Percentiles rank a stretch among this genome's conserved stretches.
These are phyloP conservation scores for Calonectria pseudoturangicola DNA, from an alignment of 2,329 filamentous ascomycete species.

Conservation along the genomic window DNA sequence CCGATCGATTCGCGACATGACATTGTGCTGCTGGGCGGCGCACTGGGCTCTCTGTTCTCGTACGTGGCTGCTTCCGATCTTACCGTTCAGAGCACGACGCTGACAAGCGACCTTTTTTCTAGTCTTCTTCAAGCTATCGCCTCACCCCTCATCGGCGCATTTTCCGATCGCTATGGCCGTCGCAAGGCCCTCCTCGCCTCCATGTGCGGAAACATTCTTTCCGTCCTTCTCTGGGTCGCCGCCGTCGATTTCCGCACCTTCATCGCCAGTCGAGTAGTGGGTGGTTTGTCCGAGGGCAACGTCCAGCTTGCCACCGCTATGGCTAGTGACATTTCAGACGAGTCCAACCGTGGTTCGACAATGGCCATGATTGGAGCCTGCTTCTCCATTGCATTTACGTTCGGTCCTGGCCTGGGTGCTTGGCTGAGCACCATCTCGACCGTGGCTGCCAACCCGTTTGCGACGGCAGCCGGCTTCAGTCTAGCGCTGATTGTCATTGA, in stretches of 20 bases:
- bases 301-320: constrained; percentile 97
- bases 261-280: constrained; percentile 92
- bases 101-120: constrained; percentile 30
- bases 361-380: constrained; percentile 98
- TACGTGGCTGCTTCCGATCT: constrained; percentile 55
- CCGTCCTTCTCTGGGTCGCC: constrained; percentile 94
- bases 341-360: constrained; percentile 87
- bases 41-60: constrained; percentile 93
- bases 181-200: constrained; percentile 90
- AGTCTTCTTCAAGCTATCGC: constrained; percentile 93
- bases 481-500: constrained; percentile 89
- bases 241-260: constrained; percentile 98
- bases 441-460: constrained; percentile 93
- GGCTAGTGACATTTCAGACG: constrained; percentile 95
- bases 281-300: constrained; percentile 96
- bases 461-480: constrained; percentile 91
- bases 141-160: constrained; percentile 90
- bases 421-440: constrained; percentile 85
- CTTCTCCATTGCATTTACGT: constrained; percentile 98
- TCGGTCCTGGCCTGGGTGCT: constrained; percentile 93
- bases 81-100: constrained; percentile 6
- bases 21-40: constrained; percentile 95
- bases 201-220: constrained; percentile 95
- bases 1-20: constrained; percentile 98
- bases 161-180: constrained; percentile 92